Conservation (phyloP, 768 basidiomycete genomes). For the Xerocomellus amylosporus region DNA sequence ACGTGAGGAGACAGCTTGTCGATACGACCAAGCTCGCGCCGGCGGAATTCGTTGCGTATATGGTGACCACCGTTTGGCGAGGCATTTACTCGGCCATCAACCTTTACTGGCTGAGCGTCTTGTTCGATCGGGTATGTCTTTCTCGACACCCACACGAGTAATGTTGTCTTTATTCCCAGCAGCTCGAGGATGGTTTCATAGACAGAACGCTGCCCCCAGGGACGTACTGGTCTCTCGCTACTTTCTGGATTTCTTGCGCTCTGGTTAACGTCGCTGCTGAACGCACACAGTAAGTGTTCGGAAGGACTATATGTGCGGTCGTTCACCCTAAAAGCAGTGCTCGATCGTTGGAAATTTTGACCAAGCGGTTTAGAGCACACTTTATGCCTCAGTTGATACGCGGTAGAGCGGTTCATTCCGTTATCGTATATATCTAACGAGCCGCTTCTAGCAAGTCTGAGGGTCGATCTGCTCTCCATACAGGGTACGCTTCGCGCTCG, state of each 20-base stretch:
- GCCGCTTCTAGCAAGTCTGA: conserved; percentile 22
- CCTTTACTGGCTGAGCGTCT: conserved; percentile 32
- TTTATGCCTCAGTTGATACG: conserved; percentile 40
- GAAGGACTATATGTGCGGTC: neutral
- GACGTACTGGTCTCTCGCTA: conserved; percentile 21
- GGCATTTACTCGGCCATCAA: conserved; percentile 35
- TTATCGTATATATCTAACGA: conserved; percentile 6
- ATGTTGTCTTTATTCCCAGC: neutral
- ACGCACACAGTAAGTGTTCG: conserved; percentile 20
- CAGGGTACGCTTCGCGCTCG: conserved; percentile 11
- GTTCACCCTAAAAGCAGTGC: conserved; percentile 12
- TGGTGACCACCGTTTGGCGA: conserved; percentile 31
- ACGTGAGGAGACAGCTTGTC: conserved; percentile 5
- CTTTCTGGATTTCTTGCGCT: conserved; percentile 28
- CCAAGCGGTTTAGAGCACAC: conserved; percentile 35
- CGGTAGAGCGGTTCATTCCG: conserved; percentile 24
- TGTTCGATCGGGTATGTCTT: conserved; percentile 27
- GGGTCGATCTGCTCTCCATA: conserved; percentile 19
- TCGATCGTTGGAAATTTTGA: conserved; percentile 20
- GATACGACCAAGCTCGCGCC: conserved; percentile 26
- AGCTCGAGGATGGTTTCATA: conserved; percentile 16
- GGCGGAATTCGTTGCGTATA: conserved; percentile 17
- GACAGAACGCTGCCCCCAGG: neutral
- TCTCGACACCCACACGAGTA: neutral
- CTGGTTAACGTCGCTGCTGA: conserved; percentile 22